phyloP scores from a whole-genome alignment of 139 green algal species.

The Volvox reticuliferus region DNA sequence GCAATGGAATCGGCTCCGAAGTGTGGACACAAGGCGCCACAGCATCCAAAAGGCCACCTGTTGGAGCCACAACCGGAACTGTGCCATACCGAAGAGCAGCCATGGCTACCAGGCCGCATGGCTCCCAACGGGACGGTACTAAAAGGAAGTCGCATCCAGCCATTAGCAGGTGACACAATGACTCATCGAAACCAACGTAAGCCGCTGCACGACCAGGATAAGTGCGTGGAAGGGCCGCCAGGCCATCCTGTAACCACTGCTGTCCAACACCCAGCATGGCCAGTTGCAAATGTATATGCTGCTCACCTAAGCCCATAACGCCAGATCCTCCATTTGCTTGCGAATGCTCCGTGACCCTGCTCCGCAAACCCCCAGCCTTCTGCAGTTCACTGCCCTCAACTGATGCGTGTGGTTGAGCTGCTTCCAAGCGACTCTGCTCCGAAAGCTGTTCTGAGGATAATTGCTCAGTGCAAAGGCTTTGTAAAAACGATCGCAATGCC shows the following conservation, averaged over 20 bases:
- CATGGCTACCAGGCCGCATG: slow-evolving; percentile 89
- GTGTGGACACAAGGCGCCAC: slow-evolving; percentile 27
- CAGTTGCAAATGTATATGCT: slow-evolving; percentile 48
- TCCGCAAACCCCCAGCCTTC: neutral
- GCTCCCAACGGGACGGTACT: slow-evolving; percentile 86
- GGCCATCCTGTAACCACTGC: slow-evolving; percentile 74
- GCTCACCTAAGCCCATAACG: neutral
- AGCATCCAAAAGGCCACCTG: slow-evolving; percentile 84
- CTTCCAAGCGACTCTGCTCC: too few species aligned
- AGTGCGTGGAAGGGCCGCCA: slow-evolving; percentile 62
- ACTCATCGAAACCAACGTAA: slow-evolving; percentile 74
- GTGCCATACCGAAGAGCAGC: slow-evolving; percentile 81
- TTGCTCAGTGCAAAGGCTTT: neutral
- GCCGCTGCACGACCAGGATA: slow-evolving; percentile 76
- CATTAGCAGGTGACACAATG: slow-evolving; percentile 81
- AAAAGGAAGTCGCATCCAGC: slow-evolving; percentile 85
- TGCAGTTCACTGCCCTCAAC: neutral
- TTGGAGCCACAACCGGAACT: slow-evolving; percentile 77
- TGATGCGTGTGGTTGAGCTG: too few species aligned
- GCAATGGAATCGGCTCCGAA: too few species aligned
- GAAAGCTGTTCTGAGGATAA: too few species aligned
- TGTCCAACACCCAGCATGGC: slow-evolving; percentile 66
- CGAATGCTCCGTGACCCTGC: neutral
- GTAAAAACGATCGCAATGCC: neutral
- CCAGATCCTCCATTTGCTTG: neutral